Evolutionary conservation across 371 early-diverging fungal genomes (phyloP), one percentile per base, ranked within the genome.

Genomic region (Mucor lusitanicus): DNA sequence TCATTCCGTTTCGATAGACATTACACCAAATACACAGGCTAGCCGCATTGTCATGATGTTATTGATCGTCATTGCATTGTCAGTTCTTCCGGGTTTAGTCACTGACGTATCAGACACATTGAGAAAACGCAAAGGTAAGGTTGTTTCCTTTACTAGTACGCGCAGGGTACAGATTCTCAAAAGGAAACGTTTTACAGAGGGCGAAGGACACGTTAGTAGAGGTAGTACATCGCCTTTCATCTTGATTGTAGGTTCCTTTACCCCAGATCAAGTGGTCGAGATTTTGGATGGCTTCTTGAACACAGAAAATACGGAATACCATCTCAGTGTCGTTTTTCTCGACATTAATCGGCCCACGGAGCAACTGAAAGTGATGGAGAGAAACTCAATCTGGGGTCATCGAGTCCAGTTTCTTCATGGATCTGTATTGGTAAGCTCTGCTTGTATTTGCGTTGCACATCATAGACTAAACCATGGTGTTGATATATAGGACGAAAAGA

Each of bases 1-100:
- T 44, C 50, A 50, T 50, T 25, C 23, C 50, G 11, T 9, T 50
- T 50, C 12, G 21, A 12, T 58, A 65, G 65, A 94, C 67, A 87
- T 94, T 42, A 87, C 90, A 0, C 87, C 92, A 5, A 73, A 81
- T 40, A 83, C 91, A 0, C 72, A 78, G 11, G 84, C 79, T 1
- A 88, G 88, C 33, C 78, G 87, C 58, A n/a, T 88, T 7, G 88
- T 91, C 6, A 85, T 92, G 71, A 86, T 94, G 75, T 6, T 87
- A 2, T 63, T 92, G 30, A 92, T 94, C 59, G 70, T 91, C 28
- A 82, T 89, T 9, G 81, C 91, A 6, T 70, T 94, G 27, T 78
- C 86, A 5, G 71, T 91, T 11, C 65, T 93, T 1, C 92, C 91
- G 1, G 79, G 83, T 33, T 63, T 92, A 32, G 76, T 90, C 33